A percentile compares a stretch with the other conserved stretches of the same genome.
These are phyloP conservation scores for Fusarium staphyleae DNA, from an alignment of 2,329 filamentous ascomycete species.

Conservation along the genomic window DNA sequence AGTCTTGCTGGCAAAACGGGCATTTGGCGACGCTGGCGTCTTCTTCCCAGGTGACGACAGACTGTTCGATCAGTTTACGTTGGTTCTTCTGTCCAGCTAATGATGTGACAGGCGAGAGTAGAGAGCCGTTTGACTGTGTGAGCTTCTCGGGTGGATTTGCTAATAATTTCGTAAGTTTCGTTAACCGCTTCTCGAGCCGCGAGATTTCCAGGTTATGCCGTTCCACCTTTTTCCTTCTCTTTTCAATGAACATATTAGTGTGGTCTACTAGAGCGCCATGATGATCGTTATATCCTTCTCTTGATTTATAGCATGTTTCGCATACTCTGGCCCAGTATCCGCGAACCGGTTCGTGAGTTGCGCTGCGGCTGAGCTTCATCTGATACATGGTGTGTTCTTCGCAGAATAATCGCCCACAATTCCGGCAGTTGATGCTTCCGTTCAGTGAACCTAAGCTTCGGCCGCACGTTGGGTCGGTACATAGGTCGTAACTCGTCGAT, in stretches of 20 bases:
- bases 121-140: conserved; percentile 55
- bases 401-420: conserved; percentile 92
- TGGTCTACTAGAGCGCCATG: conserved; percentile 75
- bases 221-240: conserved; percentile 81
- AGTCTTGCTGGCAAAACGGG: conserved; percentile 95
- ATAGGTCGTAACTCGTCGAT: conserved; percentile 74
- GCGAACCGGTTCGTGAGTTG: conserved; percentile 85
- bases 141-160: conserved; percentile 76
- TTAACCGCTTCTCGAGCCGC: conserved; percentile 88
- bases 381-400: conserved; percentile 99
- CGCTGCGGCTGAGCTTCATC: conserved; percentile 93
- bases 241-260: conserved; percentile 71
- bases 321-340: conserved; percentile 95
- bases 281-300: conserved; percentile 94
- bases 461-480: conserved; percentile 86
- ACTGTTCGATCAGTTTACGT: conserved; percentile 85
- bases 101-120: conserved; percentile 67
- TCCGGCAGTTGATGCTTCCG: conserved; percentile 89
- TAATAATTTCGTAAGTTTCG: conserved; percentile 85
- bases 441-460: conserved; percentile 79
- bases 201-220: conserved; percentile 87
- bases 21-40: conserved; percentile 81
- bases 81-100: conserved; percentile 74
- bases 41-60: conserved; percentile 93
- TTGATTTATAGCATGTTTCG: conserved; percentile 98